Conservation (phyloP, 2,329 filamentous ascomycete genomes). For the Phialophora chinensis region DNA sequence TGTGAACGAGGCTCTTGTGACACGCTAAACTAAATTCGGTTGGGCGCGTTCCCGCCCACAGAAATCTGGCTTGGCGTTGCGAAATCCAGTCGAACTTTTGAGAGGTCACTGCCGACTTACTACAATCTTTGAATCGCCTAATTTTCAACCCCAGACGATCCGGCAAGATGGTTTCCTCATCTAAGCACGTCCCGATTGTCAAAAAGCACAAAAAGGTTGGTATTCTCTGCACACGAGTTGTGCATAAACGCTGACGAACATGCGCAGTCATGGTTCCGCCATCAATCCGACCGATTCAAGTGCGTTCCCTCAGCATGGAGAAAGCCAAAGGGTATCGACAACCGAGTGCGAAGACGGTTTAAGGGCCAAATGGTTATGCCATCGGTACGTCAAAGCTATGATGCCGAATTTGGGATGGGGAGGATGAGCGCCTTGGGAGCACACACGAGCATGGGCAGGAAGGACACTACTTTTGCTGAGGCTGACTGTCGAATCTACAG, state of each 20-base stretch:
- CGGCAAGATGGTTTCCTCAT: conserved; percentile 87
- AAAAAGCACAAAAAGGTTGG: conserved; percentile 94
- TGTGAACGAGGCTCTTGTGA: background rate
- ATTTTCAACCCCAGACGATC: conserved; percentile 12
- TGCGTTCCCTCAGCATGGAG: conserved; percentile 90
- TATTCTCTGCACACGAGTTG: background rate
- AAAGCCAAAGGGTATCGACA: conserved; percentile 99
- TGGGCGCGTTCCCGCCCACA: conserved; percentile 8
- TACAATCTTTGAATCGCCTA: conserved; percentile 12
- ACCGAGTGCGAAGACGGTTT: conserved; percentile 95
- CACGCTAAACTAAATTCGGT: background rate
- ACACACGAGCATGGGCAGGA: conserved; percentile 7
- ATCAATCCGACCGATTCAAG: conserved; percentile 97
- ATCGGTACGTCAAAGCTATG: conserved; percentile 68
- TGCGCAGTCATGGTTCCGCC: conserved; percentile 79
- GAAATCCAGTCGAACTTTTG: conserved; percentile 20
- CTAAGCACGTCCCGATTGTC: conserved; percentile 99
- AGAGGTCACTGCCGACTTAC: conserved; percentile 4
- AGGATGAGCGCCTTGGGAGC: background rate
- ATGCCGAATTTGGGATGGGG: background rate
- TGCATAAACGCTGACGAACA: background rate
- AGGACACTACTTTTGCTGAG: conserved; percentile 16
- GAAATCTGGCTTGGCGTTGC: conserved; percentile 17
- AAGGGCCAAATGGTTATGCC: conserved; percentile 95
- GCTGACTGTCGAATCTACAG: conserved; percentile 56